Conservation (phyloP, 129 eudicot genomes). For the Mikania micrantha region DNA sequence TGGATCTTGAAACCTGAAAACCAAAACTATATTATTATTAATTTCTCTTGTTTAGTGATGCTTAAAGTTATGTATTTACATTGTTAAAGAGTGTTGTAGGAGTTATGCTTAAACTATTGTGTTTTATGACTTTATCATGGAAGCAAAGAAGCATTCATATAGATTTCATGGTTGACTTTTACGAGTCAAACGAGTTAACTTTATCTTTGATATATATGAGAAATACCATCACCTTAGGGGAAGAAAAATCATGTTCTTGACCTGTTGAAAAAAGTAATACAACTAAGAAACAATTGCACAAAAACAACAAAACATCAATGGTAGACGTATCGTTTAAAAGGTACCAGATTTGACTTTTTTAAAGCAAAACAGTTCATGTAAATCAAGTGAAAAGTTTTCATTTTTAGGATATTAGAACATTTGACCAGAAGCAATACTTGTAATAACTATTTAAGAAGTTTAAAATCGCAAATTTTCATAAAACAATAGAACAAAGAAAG, state of each 20-base stretch:
- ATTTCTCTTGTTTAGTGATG: background rate
- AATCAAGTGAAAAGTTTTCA: background rate
- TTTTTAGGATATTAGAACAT: background rate
- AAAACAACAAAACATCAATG: background rate
- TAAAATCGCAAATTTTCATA: background rate
- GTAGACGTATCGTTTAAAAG: background rate
- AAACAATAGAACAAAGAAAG: background rate
- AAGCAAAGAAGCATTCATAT: background rate
- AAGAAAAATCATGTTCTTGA: background rate
- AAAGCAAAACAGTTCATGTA: background rate
- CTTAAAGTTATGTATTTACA: background rate
- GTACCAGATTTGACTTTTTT: background rate
- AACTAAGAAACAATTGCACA: background rate
- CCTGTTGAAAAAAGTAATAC: background rate
- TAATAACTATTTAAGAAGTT: background rate
- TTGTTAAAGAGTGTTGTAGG: background rate
- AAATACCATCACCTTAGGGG: background rate
- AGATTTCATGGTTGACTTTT: constrained; percentile 9
- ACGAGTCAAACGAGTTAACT: background rate
- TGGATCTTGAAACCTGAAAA: constrained; percentile 78
- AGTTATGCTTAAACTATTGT: too few species aligned
- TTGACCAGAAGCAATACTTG: background rate
- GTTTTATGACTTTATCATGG: too few species aligned
- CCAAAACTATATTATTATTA: background rate
- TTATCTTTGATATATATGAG: background rate